Evolutionary conservation across 2,329 filamentous ascomycete genomes (phyloP).

Genomic region (Penicillium fuscoglaucum): DNA sequence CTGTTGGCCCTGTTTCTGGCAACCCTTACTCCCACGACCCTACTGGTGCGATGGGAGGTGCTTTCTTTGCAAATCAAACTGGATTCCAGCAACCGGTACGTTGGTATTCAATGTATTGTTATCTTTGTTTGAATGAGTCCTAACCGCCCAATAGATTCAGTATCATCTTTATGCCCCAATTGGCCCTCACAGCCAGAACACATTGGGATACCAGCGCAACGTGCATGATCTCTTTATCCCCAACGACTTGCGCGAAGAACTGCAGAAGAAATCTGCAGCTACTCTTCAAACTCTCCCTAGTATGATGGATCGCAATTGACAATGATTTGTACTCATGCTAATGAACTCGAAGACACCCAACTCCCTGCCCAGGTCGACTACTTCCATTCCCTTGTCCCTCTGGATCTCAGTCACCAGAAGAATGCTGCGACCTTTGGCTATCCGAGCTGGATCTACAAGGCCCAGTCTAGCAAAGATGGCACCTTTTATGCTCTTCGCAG

Average conservation of each 20-base stretch:
- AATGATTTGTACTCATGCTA: constrained; percentile 10
- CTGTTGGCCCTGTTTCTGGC: constrained; percentile 51
- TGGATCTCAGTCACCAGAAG: constrained; percentile 79
- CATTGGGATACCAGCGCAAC: constrained; percentile 80
- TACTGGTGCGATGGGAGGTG: constrained; percentile 54
- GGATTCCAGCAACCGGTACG: constrained; percentile 65
- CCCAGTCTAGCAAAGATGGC: constrained; percentile 82
- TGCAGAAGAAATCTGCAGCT: constrained; percentile 85
- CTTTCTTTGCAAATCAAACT: constrained; percentile 64
- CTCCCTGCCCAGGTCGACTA: constrained; percentile 75
- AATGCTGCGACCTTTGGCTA: constrained; percentile 80
- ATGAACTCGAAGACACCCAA: constrained; percentile 57
- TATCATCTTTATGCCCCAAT: constrained; percentile 92
- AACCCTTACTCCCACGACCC: constrained; percentile 80
- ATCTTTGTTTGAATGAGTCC: neutral
- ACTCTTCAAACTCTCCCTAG: constrained; percentile 81
- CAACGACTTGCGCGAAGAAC: constrained; percentile 80
- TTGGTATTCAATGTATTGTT: neutral
- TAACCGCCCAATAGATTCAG: constrained; percentile 59
- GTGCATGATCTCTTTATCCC: constrained; percentile 91
- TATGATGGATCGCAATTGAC: constrained; percentile 38
- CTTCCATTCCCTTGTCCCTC: constrained; percentile 87
- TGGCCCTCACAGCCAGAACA: constrained; percentile 76
- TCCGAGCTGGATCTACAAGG: constrained; percentile 93
- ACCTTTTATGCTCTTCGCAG: constrained; percentile 83